Percentiles rank a stretch among this genome's conserved stretches.
Conservation (phyloP, 2,329 filamentous ascomycete species). For the Drechslera avenae region DNA sequence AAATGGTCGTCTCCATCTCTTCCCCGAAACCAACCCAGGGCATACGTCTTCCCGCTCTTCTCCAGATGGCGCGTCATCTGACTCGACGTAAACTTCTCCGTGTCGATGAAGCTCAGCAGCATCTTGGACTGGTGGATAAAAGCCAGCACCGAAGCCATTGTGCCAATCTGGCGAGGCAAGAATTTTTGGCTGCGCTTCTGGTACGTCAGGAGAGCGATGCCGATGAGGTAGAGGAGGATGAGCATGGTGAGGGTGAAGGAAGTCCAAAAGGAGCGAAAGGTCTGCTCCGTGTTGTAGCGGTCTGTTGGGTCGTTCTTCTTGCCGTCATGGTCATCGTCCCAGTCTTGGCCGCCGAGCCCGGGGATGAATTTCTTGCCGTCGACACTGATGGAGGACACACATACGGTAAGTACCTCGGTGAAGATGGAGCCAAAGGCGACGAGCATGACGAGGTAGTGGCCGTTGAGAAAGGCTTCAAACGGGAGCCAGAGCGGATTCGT, state of each 20-base stretch:
- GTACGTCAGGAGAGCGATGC: conserved; percentile 66
- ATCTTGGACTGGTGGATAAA: conserved; percentile 83
- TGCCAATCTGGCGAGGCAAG: conserved; percentile 77
- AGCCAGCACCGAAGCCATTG: conserved; percentile 75
- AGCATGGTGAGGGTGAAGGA: conserved; percentile 65
- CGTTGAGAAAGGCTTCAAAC: conserved; percentile 65
- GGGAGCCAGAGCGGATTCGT: conserved; percentile 71
- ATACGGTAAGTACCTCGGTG: conserved; percentile 73
- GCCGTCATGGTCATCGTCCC: conserved; percentile 18
- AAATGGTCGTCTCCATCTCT: conserved; percentile 75
- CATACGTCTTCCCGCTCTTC: conserved; percentile 69
- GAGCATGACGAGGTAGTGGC: conserved; percentile 68
- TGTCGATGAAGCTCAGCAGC: conserved; percentile 75
- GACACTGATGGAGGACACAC: conserved; percentile 69
- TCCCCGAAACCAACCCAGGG: conserved; percentile 76
- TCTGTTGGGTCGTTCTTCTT: conserved; percentile 5
- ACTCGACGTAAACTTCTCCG: conserved; percentile 64
- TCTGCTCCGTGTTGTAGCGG: conserved; percentile 49
- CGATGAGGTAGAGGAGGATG: conserved; percentile 69
- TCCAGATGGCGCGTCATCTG: conserved; percentile 68
- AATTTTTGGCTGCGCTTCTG: conserved; percentile 69
- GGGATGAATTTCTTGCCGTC: conserved; percentile 65
- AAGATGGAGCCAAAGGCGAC: conserved; percentile 74
- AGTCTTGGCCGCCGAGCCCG: conserved; percentile 27
- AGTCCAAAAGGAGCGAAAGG: conserved; percentile 66